Evolutionary conservation across 2,329 filamentous ascomycete species (phyloP).

Genomic region (Shiraia sp.): DNA sequence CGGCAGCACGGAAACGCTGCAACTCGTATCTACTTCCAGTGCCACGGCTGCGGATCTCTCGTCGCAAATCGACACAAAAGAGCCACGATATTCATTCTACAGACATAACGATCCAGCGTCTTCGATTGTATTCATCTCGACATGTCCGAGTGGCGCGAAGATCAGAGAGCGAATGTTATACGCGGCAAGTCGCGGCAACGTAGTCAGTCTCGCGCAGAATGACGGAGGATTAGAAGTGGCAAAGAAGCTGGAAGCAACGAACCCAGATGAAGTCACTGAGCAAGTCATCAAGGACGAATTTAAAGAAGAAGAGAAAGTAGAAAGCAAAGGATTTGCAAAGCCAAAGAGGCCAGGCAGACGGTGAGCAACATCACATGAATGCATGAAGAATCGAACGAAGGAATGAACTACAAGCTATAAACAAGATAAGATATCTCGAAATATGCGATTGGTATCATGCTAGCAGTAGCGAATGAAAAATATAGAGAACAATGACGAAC

Average conservation of each 20-base stretch:
- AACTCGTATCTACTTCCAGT: conserved; percentile 61
- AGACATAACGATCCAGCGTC: conserved; percentile 63
- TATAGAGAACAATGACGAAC: too few species aligned
- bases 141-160: conserved; percentile 71
- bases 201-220: conserved; percentile 66
- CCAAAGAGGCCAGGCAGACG: conserved; percentile 76
- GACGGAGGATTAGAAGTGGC: conserved; percentile 68
- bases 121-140: conserved; percentile 78
- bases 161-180: conserved; percentile 89
- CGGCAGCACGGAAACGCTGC: conserved; percentile 68
- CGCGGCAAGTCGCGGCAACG: conserved; percentile 63
- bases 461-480: too few species aligned
- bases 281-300: conserved; percentile 67
- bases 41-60: conserved; percentile 63
- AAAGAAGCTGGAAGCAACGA: conserved; percentile 69
- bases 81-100: conserved; percentile 81
- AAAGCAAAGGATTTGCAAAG: conserved; percentile 72
- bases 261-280: conserved; percentile 72
- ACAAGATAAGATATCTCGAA: too few species aligned
- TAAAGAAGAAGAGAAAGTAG: conserved; percentile 68
- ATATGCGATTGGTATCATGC: too few species aligned
- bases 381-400: not conserved
- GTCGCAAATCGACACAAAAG: conserved; percentile 63
- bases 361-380: conserved; percentile 20
- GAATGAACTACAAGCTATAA: too few species aligned